Conservation (phyloP, 2,329 filamentous ascomycete genomes). For the Trichoderma sp. region DNA sequence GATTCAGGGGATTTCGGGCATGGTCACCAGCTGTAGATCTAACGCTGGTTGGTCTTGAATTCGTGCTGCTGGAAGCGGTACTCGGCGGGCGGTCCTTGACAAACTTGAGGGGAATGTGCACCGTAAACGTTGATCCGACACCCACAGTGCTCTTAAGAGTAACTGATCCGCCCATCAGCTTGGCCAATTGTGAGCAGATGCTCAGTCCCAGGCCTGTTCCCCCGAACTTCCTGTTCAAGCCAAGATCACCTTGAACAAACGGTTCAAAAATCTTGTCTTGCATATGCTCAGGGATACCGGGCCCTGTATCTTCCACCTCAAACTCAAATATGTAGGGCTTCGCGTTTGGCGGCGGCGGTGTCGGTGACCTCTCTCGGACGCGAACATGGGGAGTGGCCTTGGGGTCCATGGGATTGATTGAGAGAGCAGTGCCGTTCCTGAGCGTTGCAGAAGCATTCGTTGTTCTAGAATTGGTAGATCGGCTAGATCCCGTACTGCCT, state of each 20-base stretch:
- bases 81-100: constrained; percentile 59
- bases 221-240: constrained; percentile 84
- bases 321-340: constrained; percentile 78
- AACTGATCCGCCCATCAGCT: constrained; percentile 78
- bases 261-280: constrained; percentile 87
- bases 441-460: constrained; percentile 29
- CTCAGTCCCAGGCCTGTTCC: constrained; percentile 85
- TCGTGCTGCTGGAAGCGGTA: constrained; percentile 53
- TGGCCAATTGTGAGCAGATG: constrained; percentile 84
- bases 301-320: constrained; percentile 83
- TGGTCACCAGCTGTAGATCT: constrained; percentile 40
- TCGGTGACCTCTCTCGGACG: constrained; percentile 54
- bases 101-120: constrained; percentile 78
- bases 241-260: constrained; percentile 89
- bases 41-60: constrained; percentile 49
- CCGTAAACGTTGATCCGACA: constrained; percentile 75
- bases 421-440: constrained; percentile 50
- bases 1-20: constrained; percentile 31
- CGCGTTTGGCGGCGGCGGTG: constrained; percentile 59
- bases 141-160: constrained; percentile 68
- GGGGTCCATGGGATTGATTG: constrained; percentile 62
- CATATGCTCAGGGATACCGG: constrained; percentile 75
- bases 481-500: constrained; percentile 48
- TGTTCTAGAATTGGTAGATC: constrained; percentile 48
- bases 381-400: constrained; percentile 48